phyloP scores from a whole-genome alignment of 352 stramenopile species.

The Salisapilia sapeloensis region DNA sequence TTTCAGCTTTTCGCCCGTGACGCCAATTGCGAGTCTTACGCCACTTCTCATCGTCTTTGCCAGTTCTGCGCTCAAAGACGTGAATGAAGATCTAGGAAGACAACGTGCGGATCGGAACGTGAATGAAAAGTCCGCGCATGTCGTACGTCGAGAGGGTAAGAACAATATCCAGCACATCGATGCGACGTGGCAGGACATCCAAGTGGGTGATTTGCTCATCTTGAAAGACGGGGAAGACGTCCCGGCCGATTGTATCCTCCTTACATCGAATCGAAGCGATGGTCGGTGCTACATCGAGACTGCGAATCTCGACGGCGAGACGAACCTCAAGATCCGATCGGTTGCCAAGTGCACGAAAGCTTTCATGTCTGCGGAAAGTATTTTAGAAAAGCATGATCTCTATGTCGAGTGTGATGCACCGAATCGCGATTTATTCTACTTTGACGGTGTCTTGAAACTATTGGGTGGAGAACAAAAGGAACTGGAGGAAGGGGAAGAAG shows the following conservation, averaged over 20 bases:
- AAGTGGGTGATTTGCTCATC: conserved; percentile 68
- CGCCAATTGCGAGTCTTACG: conserved; percentile 63
- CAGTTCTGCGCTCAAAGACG: conserved; percentile 76
- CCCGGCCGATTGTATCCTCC: conserved; percentile 61
- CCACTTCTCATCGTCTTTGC: conserved; percentile 79
- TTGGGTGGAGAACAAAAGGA: conserved; percentile 7
- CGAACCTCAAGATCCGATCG: conserved; percentile 77
- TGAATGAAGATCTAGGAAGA: conserved; percentile 62
- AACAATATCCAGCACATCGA: conserved; percentile 50
- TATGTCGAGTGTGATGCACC: conserved; percentile 60
- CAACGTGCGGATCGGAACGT: conserved; percentile 64
- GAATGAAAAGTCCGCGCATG: conserved; percentile 60
- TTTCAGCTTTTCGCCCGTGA: conserved; percentile 76
- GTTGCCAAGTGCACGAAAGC: conserved; percentile 63
- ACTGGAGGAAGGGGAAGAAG: conserved; percentile 5
- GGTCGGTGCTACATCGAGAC: conserved; percentile 77
- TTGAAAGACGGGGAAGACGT: conserved; percentile 72
- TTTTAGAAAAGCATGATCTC: conserved; percentile 48
- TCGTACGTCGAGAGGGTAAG: conserved; percentile 39
- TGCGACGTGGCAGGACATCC: conserved; percentile 67
- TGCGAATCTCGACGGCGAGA: conserved; percentile 77
- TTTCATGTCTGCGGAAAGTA: conserved; percentile 51
- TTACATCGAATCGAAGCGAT: conserved; percentile 56
- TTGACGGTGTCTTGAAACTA: conserved; percentile 48
- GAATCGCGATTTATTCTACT: conserved; percentile 80